Conservation (phyloP, 139 green algal species). For the Tetradesmus obliquus region DNA sequence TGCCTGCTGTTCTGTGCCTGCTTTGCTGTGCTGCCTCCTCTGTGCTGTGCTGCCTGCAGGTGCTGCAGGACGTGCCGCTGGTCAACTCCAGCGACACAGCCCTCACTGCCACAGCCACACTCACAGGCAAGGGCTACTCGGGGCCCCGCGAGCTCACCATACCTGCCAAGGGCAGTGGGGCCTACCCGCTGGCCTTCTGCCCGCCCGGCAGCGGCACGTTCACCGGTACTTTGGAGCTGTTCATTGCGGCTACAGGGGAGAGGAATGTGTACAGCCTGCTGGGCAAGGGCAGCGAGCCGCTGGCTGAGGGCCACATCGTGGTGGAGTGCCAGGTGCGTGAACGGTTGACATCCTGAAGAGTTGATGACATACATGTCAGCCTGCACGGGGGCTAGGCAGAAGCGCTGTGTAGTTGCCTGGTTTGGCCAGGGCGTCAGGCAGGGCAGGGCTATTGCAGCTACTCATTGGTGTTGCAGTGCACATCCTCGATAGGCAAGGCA, state of each 20-base stretch:
- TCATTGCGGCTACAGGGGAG: slow-evolving; percentile 65
- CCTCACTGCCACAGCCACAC: slow-evolving; percentile 5
- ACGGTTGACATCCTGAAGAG: not conserved
- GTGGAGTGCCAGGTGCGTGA: slow-evolving; percentile 67
- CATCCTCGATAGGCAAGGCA: too few species aligned
- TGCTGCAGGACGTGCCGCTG: slow-evolving; percentile 73
- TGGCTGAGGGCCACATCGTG: slow-evolving; percentile 75
- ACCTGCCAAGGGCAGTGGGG: slow-evolving; percentile 47
- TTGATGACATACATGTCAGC: not conserved
- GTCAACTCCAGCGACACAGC: slow-evolving; percentile 68
- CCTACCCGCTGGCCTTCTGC: slow-evolving; percentile 77
- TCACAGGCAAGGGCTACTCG: slow-evolving; percentile 53
- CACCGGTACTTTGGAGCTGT: slow-evolving; percentile 70
- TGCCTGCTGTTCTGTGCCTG: too few species aligned
- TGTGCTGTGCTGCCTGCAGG: not conserved
- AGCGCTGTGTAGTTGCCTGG: too few species aligned
- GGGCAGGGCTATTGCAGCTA: too few species aligned
- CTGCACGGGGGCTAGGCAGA: not conserved
- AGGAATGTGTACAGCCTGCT: slow-evolving; percentile 66
- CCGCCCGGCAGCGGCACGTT: slow-evolving; percentile 54
- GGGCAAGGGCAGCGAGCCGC: slow-evolving; percentile 69
- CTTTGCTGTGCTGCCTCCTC: not conserved
- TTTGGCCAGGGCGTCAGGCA: too few species aligned
- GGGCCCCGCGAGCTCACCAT: slow-evolving; percentile 71
- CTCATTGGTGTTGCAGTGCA: too few species aligned